A percentile compares a stretch with the other conserved stretches of the same genome.
Evolutionary conservation across 257 asterid genomes (phyloP).

Genomic region (Ballota nigra): DNA sequence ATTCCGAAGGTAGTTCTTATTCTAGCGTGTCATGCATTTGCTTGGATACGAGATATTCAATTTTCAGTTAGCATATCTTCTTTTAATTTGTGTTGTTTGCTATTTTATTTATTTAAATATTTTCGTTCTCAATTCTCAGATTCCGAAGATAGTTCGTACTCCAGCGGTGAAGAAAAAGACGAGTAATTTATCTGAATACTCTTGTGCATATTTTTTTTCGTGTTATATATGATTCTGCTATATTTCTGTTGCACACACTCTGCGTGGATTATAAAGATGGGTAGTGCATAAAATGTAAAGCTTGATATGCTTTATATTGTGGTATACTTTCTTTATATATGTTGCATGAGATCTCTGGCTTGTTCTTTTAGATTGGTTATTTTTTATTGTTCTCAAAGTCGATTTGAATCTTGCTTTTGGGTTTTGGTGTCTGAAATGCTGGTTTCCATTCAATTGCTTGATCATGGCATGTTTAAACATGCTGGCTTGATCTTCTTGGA

Average conservation of each 20-base stretch:
- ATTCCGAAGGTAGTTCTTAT: slow-evolving; percentile 57
- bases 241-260: neutral
- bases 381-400: neutral
- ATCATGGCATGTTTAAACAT: slow-evolving; percentile 26
- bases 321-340: slow-evolving; percentile 13
- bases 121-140: slow-evolving; percentile 47
- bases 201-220: slow-evolving; percentile 24
- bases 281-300: slow-evolving; percentile 19
- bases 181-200: slow-evolving; percentile 47
- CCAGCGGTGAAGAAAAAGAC: slow-evolving; percentile 59
- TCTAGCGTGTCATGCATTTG: too few species aligned
- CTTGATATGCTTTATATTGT: slow-evolving; percentile 34
- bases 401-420: slow-evolving; percentile 11
- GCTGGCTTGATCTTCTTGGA: slow-evolving; percentile 22
- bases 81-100: neutral
- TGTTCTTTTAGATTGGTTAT: neutral
- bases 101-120: neutral
- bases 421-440: neutral
- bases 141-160: slow-evolving; percentile 56
- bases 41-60: slow-evolving; percentile 26
- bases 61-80: slow-evolving; percentile 29
- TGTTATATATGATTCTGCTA: slow-evolving; percentile 8
- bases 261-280: neutral
- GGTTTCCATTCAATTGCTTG: slow-evolving; percentile 3
- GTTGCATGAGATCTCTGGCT: slow-evolving; percentile 14